Evolutionary conservation across 2,329 filamentous ascomycete genomes (phyloP).

Genomic region (Alternaria infectoria): DNA sequence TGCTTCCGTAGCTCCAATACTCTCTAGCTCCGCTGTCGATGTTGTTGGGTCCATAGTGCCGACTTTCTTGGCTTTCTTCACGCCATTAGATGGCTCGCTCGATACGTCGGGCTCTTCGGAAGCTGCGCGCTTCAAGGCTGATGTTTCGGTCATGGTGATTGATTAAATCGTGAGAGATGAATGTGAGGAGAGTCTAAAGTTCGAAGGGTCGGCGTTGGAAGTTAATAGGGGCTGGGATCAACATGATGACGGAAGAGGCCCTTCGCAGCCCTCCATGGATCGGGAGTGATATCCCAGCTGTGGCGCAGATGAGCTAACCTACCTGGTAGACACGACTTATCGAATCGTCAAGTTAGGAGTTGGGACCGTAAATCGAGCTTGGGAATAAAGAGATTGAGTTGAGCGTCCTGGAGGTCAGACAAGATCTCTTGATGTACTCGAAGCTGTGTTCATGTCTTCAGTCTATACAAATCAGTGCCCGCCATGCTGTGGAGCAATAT

Average conservation of each 20-base stretch:
- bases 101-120: not conserved
- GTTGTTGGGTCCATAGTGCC: not conserved
- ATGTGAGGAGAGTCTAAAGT: not conserved
- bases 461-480: not conserved
- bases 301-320: not conserved
- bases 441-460: not conserved
- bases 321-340: not conserved
- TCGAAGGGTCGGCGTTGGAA: not conserved
- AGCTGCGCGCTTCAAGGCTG: not conserved
- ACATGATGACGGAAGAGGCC: not conserved
- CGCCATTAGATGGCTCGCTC: not conserved
- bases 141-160: not conserved
- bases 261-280: not conserved
- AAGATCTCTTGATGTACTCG: not conserved
- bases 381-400: not conserved
- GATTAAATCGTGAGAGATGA: not conserved
- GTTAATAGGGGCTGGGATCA: not conserved
- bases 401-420: not conserved
- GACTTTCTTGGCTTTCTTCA: not conserved
- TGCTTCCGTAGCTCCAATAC: not conserved
- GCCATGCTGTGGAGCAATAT: not conserved
- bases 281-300: not conserved
- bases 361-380: not conserved
- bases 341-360: not conserved
- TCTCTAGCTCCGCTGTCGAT: not conserved